Percentiles rank a stretch among this genome's conserved stretches.
Evolutionary conservation across 2,329 filamentous ascomycete genomes (phyloP).

Genomic region (Hypoxylon rubiginosum): DNA sequence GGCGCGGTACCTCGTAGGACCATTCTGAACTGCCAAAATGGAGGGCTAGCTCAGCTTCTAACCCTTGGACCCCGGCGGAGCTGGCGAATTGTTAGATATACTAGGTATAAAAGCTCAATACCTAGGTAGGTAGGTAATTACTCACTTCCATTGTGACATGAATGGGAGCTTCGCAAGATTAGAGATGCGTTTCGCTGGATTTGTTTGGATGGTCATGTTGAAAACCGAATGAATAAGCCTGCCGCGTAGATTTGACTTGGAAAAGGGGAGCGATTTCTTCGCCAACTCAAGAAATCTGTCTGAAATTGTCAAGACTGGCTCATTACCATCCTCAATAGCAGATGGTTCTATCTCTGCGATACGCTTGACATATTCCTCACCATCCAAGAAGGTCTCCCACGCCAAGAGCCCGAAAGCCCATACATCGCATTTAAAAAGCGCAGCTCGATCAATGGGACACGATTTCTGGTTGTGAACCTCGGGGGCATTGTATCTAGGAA

Average conservation of each 20-base stretch:
- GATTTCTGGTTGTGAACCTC: constrained; percentile 23
- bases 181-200: constrained; percentile 24
- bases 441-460: constrained; percentile 16
- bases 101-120: background rate
- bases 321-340: constrained; percentile 1
- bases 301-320: constrained; percentile 4
- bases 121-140: background rate
- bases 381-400: constrained; percentile 26
- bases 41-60: constrained; percentile 27
- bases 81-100: constrained; percentile 5
- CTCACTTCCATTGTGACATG: constrained; percentile 27
- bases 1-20: constrained; percentile 25
- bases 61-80: constrained; percentile 15
- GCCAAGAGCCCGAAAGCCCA: constrained; percentile 27
- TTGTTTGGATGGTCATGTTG: constrained; percentile 21
- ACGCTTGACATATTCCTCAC: constrained; percentile 21
- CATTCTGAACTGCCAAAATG: constrained; percentile 29
- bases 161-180: constrained; percentile 21
- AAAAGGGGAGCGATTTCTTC: constrained; percentile 21
- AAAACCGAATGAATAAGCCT: constrained; percentile 16
- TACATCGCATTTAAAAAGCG: constrained; percentile 24
- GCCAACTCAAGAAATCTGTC: constrained; percentile 19
- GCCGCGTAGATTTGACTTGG: constrained; percentile 17
- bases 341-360: background rate
- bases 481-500: constrained; percentile 24